Evolutionary conservation across 2,329 filamentous ascomycete genomes (phyloP).

Genomic region (Dactylellina parvicollis): DNA sequence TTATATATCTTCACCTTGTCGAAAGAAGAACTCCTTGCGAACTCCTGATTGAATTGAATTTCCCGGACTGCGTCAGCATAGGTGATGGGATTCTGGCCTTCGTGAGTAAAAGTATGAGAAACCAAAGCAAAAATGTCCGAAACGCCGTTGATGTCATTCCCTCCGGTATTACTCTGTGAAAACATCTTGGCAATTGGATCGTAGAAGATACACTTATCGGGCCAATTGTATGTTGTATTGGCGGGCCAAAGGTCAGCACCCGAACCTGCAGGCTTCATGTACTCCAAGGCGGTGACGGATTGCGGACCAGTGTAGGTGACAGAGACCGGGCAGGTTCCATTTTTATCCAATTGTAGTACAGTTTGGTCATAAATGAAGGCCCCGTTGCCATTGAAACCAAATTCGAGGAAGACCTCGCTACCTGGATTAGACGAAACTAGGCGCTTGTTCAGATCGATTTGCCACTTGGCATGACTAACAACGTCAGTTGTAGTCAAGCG

Average conservation of each 20-base stretch:
- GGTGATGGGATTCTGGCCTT: constrained; percentile 70
- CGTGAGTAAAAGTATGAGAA: constrained; percentile 72
- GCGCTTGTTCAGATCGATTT: constrained; percentile 23
- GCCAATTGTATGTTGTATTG: constrained; percentile 49
- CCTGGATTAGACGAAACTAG: constrained; percentile 24
- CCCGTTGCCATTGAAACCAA: constrained; percentile 49
- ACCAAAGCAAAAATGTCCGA: constrained; percentile 68
- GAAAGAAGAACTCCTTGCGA: constrained; percentile 67
- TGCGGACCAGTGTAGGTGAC: constrained; percentile 50
- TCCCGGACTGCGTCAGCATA: constrained; percentile 69
- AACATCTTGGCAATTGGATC: constrained; percentile 45
- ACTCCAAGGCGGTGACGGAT: constrained; percentile 63
- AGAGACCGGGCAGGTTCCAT: constrained; percentile 34
- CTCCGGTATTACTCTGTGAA: constrained; percentile 54
- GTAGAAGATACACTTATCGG: constrained; percentile 33
- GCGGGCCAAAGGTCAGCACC: constrained; percentile 66
- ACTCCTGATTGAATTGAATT: constrained; percentile 70
- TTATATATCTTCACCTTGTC: constrained; percentile 64
- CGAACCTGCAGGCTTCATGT: constrained; percentile 65
- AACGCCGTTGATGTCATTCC: constrained; percentile 60
- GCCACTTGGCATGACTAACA: constrained; percentile 42
- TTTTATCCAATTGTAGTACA: constrained; percentile 24
- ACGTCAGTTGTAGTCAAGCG: constrained; percentile 24
- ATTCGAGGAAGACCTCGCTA: constrained; percentile 38
- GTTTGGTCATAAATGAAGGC: constrained; percentile 49